Evolutionary conservation across 1,284 basidiomycete genomes (phyloP), one percentile per base, ranked within the genome.

Genomic region (Sphagnurus paluster): DNA sequence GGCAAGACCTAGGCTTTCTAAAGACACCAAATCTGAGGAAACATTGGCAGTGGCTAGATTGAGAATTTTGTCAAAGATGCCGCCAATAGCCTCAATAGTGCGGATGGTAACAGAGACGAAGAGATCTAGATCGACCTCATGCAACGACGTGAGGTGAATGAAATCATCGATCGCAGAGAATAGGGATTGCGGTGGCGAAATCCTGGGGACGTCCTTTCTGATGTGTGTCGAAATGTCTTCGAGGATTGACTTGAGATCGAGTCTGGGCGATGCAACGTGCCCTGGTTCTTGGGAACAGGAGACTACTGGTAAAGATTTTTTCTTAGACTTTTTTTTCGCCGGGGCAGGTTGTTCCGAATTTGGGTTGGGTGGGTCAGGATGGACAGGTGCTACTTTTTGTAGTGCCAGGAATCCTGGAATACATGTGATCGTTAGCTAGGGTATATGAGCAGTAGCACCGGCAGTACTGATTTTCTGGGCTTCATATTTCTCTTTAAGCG

Each of bases 381-480:
- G 32, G 10, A 17, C 29, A 17, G 41, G 21, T 14, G 37, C 36
- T 5, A 41, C 23, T 8, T 34, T 50, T 49, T 55, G 55, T 26
- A 45, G 13, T 10, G 44, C 42, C 14, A 47, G 41, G 13, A 19
- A 25, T 32, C 48, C 54, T 58, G 13, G 5, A 14, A 33, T 8
- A 28, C 19, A 4, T 21, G 16, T 17, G 21, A 24, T 33, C 24
- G 10, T 41, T 4, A 24, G 24, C 11, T 33, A 25, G 20, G 11
- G 28, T 25, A 2, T 4, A 10, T n/a, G 4, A 20, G 13, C 14
- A 24, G n/a, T 5, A 33, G 6, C 52, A 13, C 23, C 11, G 16
- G 60, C 70, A n/a, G 30, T 51, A 78, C 78, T 71, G 29, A 70
- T 63, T 49, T 66, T 66, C 48, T 75, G 70, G 4, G 58, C 55